Evolutionary conservation across 176 grass and related monocot species (phyloP).

Genomic region (Puccinellia tenuiflora): DNA sequence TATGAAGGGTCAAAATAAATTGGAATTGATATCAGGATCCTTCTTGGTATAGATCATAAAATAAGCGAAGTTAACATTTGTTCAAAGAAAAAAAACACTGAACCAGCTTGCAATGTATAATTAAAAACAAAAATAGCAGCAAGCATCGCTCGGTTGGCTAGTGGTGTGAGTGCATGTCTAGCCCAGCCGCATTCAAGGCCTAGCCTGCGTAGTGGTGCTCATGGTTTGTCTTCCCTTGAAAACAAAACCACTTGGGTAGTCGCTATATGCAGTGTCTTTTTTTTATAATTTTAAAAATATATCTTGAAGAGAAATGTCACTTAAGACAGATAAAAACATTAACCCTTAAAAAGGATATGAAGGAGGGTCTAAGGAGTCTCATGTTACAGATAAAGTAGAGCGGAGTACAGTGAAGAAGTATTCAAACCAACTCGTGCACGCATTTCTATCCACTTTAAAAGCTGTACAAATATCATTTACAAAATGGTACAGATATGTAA

Average conservation of each 20-base stretch:
- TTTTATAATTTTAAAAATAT: neutral
- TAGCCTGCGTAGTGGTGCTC: neutral
- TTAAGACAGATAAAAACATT: neutral
- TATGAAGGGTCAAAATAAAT: slow-evolving; percentile 16
- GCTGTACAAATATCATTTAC: neutral
- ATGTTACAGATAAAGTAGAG: neutral
- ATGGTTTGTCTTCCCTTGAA: neutral
- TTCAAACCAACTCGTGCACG: neutral
- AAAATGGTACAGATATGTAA: neutral
- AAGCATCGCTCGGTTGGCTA: neutral
- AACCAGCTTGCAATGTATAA: neutral
- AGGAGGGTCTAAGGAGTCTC: neutral
- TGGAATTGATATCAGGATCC: neutral
- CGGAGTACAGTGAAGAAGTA: neutral
- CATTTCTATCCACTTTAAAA: neutral
- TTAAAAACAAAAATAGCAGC: neutral
- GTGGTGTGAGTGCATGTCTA: neutral
- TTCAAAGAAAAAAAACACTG: neutral
- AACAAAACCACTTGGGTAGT: neutral
- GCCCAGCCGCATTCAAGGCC: neutral
- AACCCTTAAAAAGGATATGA: neutral
- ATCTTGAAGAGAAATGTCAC: neutral
- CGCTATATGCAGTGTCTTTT: neutral
- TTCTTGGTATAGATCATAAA: neutral
- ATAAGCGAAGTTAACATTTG: neutral